Evolutionary conservation across 2,329 filamentous ascomycete genomes (phyloP).

Genomic region (Xylaria sp.): DNA sequence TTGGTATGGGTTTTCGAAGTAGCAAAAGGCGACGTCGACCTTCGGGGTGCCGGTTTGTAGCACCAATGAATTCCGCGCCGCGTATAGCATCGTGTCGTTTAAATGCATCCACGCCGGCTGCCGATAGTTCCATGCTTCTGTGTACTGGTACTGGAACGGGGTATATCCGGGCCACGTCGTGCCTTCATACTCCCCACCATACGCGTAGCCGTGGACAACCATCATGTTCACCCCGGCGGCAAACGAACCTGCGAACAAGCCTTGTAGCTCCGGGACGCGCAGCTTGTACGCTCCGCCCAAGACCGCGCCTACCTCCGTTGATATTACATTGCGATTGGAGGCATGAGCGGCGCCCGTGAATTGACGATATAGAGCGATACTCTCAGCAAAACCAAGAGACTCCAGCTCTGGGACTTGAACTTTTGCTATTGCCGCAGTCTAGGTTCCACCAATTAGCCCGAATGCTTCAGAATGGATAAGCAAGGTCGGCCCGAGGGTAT

Average conservation of each 20-base stretch:
- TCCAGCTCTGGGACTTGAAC: neutral
- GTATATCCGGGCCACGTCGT: neutral
- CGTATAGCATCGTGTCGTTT: neutral
- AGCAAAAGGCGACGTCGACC: neutral
- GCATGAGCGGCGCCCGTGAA: neutral
- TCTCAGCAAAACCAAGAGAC: neutral
- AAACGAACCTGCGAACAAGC: neutral
- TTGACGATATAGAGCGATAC: neutral
- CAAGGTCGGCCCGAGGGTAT: neutral
- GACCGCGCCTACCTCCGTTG: neutral
- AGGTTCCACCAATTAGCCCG: neutral
- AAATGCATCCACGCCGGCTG: neutral
- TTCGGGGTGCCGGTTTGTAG: neutral
- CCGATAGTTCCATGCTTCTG: neutral
- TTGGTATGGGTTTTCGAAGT: neutral
- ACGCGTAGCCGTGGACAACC: neutral
- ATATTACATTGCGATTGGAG: neutral
- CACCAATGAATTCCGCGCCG: neutral
- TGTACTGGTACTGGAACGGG: neutral
- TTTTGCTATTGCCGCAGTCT: neutral
- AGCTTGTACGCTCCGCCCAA: neutral
- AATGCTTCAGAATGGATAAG: neutral
- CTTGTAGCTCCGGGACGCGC: neutral
- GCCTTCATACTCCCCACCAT: neutral
- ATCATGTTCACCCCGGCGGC: neutral